These are phyloP conservation scores for Hypomontagnella monticulosa DNA, from an alignment of 495 filamentous ascomycete species.

Conservation along the genomic window DNA sequence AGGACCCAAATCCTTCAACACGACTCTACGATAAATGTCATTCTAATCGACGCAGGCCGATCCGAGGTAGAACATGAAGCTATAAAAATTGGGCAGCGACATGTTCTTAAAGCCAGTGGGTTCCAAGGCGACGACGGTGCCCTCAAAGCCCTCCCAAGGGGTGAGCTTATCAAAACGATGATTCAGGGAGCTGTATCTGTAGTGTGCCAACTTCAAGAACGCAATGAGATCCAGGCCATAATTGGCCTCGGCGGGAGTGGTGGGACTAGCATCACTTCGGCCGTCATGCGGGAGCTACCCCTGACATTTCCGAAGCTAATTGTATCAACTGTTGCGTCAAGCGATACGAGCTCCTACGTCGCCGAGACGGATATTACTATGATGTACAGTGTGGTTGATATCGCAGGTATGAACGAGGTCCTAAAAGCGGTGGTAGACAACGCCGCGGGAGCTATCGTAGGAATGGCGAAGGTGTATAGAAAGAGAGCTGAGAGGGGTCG, in stretches of 20 bases:
- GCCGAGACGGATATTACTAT: slow-evolving; percentile 73
- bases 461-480: slow-evolving; percentile 63
- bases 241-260: slow-evolving; percentile 66
- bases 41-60: slow-evolving; percentile 68
- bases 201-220: slow-evolving; percentile 48
- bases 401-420: slow-evolving; percentile 70
- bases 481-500: slow-evolving; percentile 7
- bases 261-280: slow-evolving; percentile 65
- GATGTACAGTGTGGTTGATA: slow-evolving; percentile 76
- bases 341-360: slow-evolving; percentile 66
- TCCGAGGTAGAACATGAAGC: slow-evolving; percentile 49
- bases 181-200: slow-evolving; percentile 49
- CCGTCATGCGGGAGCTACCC: slow-evolving; percentile 67
- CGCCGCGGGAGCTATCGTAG: slow-evolving; percentile 66
- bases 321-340: slow-evolving; percentile 72
- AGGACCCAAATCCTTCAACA: slow-evolving; percentile 55
- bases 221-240: slow-evolving; percentile 60
- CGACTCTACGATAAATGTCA: slow-evolving; percentile 48
- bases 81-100: slow-evolving; percentile 58
- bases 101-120: slow-evolving; percentile 46
- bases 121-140: slow-evolving; percentile 19
- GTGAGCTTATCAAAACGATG: slow-evolving; percentile 62
- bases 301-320: slow-evolving; percentile 75
- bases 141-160: slow-evolving; percentile 52
- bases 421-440: slow-evolving; percentile 66